These are phyloP conservation scores for Arthrobotrys pseudoclavata DNA, from an alignment of 2,329 filamentous ascomycete genomes.

Conservation along the genomic window DNA sequence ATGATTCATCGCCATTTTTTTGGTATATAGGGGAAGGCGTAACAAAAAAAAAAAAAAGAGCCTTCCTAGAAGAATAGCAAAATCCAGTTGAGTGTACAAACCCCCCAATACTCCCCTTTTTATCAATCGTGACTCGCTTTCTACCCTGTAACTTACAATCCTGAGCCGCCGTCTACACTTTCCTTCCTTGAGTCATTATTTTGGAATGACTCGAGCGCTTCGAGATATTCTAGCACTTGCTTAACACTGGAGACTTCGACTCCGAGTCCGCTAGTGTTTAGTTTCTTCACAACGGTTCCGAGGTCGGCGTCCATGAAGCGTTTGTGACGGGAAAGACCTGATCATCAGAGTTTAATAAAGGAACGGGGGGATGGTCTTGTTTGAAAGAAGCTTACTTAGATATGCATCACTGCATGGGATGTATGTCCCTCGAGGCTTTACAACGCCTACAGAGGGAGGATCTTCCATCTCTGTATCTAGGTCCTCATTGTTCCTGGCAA, in stretches of 20 bases:
- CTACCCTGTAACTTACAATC: constrained; percentile 7
- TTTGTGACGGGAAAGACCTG: constrained; percentile 62
- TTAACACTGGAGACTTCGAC: constrained; percentile 63
- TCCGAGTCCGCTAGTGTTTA: constrained; percentile 62
- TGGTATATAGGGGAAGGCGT: constrained; percentile 2
- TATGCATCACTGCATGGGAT: constrained; percentile 63
- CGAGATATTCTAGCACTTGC: constrained; percentile 63
- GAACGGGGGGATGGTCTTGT: not conserved
- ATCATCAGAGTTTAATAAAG: constrained; percentile 5
- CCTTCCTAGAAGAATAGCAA: constrained; percentile 6
- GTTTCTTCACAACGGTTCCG: constrained; percentile 62
- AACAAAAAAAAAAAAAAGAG: constrained; percentile 4
- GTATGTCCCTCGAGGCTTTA: constrained; percentile 59
- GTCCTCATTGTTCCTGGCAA: not conserved
- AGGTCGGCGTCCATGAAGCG: constrained; percentile 63
- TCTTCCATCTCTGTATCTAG: constrained; percentile 47
- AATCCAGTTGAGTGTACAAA: constrained; percentile 1
- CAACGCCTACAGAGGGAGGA: not conserved
- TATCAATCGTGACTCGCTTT: constrained; percentile 8
- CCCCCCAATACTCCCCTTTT: constrained; percentile 19
- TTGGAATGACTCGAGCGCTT: constrained; percentile 59
- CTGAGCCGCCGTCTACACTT: constrained; percentile 20
- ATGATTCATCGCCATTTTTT: constrained; percentile 10
- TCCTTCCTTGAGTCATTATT: constrained; percentile 46
- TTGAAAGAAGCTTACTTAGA: constrained; percentile 47